A percentile compares a stretch with the other conserved stretches of the same genome.
Evolutionary conservation across 192 early-diverging fungal species (phyloP).

Genomic region (Allomyces macrogynus): DNA sequence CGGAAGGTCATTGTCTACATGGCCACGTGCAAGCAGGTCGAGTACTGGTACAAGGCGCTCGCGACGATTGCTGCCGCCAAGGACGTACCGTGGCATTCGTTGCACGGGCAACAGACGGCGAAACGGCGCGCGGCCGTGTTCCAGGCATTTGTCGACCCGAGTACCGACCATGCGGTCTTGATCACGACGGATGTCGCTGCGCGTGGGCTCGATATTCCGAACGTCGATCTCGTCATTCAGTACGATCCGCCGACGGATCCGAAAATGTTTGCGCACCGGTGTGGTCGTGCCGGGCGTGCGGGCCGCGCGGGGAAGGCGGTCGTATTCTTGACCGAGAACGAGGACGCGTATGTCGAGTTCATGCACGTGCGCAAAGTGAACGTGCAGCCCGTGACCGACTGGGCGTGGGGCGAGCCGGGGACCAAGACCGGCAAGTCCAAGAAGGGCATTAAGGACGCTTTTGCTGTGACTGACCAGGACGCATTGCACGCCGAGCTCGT

Average conservation of each 20-base stretch:
- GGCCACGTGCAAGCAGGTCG: conserved; percentile 84
- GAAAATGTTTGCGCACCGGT: conserved; percentile 84
- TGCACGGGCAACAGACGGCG: conserved; percentile 88
- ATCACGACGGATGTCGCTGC: conserved; percentile 92
- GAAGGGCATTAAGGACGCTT: conserved; percentile 20
- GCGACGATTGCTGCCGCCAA: conserved; percentile 23
- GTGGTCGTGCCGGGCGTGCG: conserved; percentile 77
- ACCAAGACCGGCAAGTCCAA: conserved; percentile 9
- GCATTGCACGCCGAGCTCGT: conserved; percentile 26
- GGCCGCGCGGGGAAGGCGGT: conserved; percentile 69
- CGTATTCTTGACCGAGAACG: conserved; percentile 64
- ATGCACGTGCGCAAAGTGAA: conserved; percentile 78
- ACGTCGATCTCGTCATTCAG: conserved; percentile 87
- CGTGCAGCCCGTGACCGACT: conserved; percentile 25
- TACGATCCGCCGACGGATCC: conserved; percentile 91
- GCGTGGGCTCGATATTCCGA: conserved; percentile 84
- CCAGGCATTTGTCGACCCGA: conserved; percentile 42
- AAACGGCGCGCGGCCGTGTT: conserved; percentile 67
- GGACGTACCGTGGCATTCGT: conserved; percentile 35
- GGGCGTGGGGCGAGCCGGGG: conserved; percentile 18
- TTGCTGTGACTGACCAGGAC: conserved; percentile 17
- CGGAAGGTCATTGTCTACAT: conserved; percentile 89
- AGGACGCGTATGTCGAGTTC: conserved; percentile 81
- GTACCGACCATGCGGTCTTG: conserved; percentile 48
- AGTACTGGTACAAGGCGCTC: conserved; percentile 68